Base-by-base conservation (phyloP, 768 basidiomycete genomes). In the Hysterangium stoloniferum region DNA sequence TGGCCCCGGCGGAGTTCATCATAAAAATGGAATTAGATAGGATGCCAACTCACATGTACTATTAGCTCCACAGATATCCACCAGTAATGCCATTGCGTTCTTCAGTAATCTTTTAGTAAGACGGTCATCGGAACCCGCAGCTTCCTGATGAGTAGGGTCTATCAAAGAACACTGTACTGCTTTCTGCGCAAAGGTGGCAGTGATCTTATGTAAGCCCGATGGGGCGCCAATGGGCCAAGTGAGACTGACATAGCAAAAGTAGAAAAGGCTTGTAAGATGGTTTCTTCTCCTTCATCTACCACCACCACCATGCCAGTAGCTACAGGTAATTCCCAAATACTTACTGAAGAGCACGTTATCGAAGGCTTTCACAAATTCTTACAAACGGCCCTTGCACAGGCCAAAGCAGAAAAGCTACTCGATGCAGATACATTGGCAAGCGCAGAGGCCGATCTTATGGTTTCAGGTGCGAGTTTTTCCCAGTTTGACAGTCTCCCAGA, bases 361-460 rank as follows among this genome's bases (percentile, higher is more conserved):
- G 80, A 89, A 58, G 78, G 79, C 56, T 92, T 92, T 62, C 88
- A 91, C 66, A 77, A 76, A 59, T 92, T 86, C 58, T 77, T 91
- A 58, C 84, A 83, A 58, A 84, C 82, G 1, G 86, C 86, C 0
- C 67, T 92, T 9, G 74, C 84, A 0, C 71, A 75, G 48, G 90
- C 89, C 0, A 89, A 86, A 59, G 76, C 73, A 0, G 90, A 93
- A 64, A 68, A 71, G 3, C 70, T 93, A 1, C 68, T 93, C 29
- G 84, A 86, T 59, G 76, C 77, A 6, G 81, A 87, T 35, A 64
- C 87, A 1, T 69, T 92, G 4, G 82, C 81, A 31, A 83, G 80
- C 38, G 90, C 86, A 9, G 85, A 89, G 66, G 77, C 73, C 0
- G 88, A 92, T 71, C 65, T 92, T 27, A 91, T 91, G 87, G 84